phyloP scores from a whole-genome alignment of 495 filamentous ascomycete genomes.

The Niebla homalea region DNA sequence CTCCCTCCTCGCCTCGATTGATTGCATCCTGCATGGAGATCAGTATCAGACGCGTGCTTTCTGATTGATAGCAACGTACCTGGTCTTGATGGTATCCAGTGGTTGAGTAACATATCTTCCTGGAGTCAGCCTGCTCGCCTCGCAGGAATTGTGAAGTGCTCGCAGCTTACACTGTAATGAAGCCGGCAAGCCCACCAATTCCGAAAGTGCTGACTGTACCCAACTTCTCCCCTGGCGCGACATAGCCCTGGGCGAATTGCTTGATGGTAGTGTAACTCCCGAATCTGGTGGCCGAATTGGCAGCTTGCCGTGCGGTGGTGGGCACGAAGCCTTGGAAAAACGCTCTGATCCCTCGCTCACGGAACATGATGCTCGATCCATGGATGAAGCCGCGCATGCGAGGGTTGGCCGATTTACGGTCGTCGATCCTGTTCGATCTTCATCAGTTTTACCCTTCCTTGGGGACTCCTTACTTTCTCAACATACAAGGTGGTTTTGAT shows the following conservation, averaged over 20 bases:
- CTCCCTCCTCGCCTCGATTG: slow-evolving; percentile 65
- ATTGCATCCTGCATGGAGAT: slow-evolving; percentile 65
- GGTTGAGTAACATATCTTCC: slow-evolving; percentile 62
- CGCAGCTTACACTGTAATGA: slow-evolving; percentile 75
- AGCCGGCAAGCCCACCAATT: slow-evolving; percentile 76
- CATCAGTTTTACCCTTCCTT: not conserved
- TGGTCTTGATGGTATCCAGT: slow-evolving; percentile 88
- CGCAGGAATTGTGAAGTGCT: too few species aligned
- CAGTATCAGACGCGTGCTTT: not conserved
- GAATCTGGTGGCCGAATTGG: slow-evolving; percentile 84
- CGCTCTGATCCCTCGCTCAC: slow-evolving; percentile 75
- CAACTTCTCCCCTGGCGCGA: slow-evolving; percentile 87
- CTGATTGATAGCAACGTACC: slow-evolving; percentile 26
- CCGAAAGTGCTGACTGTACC: slow-evolving; percentile 81
- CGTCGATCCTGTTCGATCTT: slow-evolving; percentile 57
- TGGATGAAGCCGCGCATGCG: slow-evolving; percentile 88
- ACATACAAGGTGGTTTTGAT: slow-evolving; percentile 86
- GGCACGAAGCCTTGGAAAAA: slow-evolving; percentile 97
- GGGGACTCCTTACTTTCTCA: not conserved
- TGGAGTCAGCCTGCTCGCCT: slow-evolving; percentile 1
- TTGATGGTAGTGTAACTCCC: slow-evolving; percentile 79
- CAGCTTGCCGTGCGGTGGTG: slow-evolving; percentile 86
- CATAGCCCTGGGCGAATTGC: slow-evolving; percentile 84
- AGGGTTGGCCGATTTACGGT: slow-evolving; percentile 76
- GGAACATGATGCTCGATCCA: slow-evolving; percentile 70